phyloP scores from a whole-genome alignment of 2,329 filamentous ascomycete genomes.

The Monascus ruber region DNA sequence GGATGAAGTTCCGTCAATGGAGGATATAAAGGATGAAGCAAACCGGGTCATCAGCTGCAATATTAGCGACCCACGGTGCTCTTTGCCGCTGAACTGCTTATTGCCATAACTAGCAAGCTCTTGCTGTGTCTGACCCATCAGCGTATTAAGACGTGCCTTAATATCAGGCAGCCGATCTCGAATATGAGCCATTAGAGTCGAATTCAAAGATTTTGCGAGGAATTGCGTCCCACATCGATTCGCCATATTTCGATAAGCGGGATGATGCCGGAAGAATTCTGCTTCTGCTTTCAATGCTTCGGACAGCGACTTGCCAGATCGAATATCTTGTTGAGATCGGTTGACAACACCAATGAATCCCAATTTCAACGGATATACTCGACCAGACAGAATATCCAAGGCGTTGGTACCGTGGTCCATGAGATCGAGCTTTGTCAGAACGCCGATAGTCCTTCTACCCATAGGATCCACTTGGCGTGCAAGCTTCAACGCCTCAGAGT shows the following conservation, averaged over 20 bases:
- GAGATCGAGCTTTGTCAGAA: conserved; percentile 90
- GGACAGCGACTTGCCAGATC: conserved; percentile 85
- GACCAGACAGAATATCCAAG: conserved; percentile 90
- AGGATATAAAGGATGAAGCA: conserved; percentile 93
- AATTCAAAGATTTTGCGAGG: conserved; percentile 86
- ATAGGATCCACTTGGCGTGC: conserved; percentile 93
- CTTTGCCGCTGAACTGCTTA: conserved; percentile 93
- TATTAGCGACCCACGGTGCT: conserved; percentile 89
- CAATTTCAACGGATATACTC: conserved; percentile 91
- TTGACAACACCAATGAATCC: conserved; percentile 98
- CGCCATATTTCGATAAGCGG: conserved; percentile 93
- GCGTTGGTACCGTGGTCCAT: conserved; percentile 99
- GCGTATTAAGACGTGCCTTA: conserved; percentile 90
- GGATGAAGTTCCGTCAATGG: conserved; percentile 95
- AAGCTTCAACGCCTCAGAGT: conserved; percentile 93
- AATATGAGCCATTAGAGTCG: conserved; percentile 91
- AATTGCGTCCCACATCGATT: conserved; percentile 87
- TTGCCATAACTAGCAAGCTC: conserved; percentile 96
- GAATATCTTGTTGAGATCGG: conserved; percentile 94
- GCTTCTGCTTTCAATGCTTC: conserved; percentile 81
- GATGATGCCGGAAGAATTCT: conserved; percentile 95
- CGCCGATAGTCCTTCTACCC: conserved; percentile 88
- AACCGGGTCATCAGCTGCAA: conserved; percentile 97
- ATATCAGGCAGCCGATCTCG: conserved; percentile 93
- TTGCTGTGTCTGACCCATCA: conserved; percentile 99